A percentile compares a stretch with the other conserved stretches of the same genome.
These are phyloP conservation scores for Cryptosporidium sp. DNA, from an alignment of 169 alveolate species.

Conservation along the genomic window DNA sequence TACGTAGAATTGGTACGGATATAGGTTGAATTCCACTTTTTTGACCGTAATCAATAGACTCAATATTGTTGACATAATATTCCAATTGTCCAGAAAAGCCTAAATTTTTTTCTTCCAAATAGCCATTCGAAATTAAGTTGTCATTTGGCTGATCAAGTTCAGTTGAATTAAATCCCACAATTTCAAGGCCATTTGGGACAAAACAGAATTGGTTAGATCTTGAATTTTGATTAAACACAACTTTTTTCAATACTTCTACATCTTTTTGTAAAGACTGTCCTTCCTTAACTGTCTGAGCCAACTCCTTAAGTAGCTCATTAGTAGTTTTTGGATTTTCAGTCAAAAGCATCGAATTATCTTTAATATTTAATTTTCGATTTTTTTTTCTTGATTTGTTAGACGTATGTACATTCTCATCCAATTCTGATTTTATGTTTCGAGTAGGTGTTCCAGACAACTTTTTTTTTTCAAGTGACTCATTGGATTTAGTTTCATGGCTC, in stretches of 20 bases:
- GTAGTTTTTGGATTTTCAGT: slow-evolving; percentile 38
- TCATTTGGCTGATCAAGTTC: neutral
- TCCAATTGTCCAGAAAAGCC: neutral
- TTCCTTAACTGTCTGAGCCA: slow-evolving; percentile 66
- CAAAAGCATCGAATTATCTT: neutral
- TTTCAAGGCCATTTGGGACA: slow-evolving; percentile 1
- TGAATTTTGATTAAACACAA: slow-evolving; percentile 60
- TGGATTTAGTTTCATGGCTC: neutral
- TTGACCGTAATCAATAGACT: neutral
- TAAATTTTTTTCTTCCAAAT: neutral
- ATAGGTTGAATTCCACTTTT: neutral
- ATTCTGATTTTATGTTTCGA: neutral
- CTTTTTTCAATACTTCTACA: slow-evolving; percentile 68
- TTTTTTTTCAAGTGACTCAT: neutral
- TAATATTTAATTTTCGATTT: neutral
- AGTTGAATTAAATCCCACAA: neutral
- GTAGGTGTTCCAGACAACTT: slow-evolving; percentile 19
- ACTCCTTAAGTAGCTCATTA: slow-evolving; percentile 35
- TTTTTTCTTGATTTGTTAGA: slow-evolving; percentile 40
- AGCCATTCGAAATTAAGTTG: neutral
- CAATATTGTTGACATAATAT: neutral
- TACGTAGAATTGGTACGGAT: neutral
- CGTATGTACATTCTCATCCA: slow-evolving; percentile 27
- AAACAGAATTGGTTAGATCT: slow-evolving; percentile 1
- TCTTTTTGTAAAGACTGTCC: slow-evolving; percentile 74